A percentile compares a stretch with the other conserved stretches of the same genome.
These are phyloP conservation scores for Haplographium delicatum DNA, from an alignment of 495 filamentous ascomycete species.

Conservation along the genomic window DNA sequence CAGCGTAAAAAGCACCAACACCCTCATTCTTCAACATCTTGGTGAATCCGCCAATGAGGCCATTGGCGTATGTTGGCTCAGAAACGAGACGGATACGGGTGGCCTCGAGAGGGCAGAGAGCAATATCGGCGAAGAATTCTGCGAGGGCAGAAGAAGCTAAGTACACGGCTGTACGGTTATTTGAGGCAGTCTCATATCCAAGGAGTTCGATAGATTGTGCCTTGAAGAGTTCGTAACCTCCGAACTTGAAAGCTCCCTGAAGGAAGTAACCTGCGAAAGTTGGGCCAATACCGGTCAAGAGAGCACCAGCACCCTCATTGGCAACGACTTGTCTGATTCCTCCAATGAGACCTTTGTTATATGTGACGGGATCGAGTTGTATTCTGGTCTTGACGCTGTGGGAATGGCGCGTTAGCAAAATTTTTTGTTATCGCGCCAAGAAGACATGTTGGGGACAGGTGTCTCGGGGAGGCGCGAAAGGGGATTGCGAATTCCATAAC, in stretches of 20 bases:
- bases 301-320: conserved; percentile 81
- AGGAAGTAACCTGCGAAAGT: conserved; percentile 92
- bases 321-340: conserved; percentile 79
- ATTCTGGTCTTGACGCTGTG: conserved; percentile 90
- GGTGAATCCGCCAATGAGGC: conserved; percentile 73
- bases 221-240: conserved; percentile 95
- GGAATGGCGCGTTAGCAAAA: conserved; percentile 8
- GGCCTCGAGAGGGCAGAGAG: conserved; percentile 88
- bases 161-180: conserved; percentile 87
- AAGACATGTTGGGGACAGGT: background rate
- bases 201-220: conserved; percentile 80
- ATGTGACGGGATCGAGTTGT: conserved; percentile 84
- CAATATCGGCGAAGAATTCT: conserved; percentile 93
- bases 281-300: conserved; percentile 81
- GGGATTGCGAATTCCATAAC: conserved; percentile 28
- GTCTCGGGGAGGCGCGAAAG: background rate
- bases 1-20: conserved; percentile 87
- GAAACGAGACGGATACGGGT: conserved; percentile 94
- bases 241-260: conserved; percentile 93
- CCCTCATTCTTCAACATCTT: conserved; percentile 86
- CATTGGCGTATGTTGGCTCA: conserved; percentile 78
- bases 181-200: conserved; percentile 71
- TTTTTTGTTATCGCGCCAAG: conserved; percentile 12
- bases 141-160: conserved; percentile 76
- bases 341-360: conserved; percentile 86